A percentile compares a stretch with the other conserved stretches of the same genome.
Conservation (phyloP, 2,329 filamentous ascomycete genomes). For the Pseudocercospora vitis region DNA sequence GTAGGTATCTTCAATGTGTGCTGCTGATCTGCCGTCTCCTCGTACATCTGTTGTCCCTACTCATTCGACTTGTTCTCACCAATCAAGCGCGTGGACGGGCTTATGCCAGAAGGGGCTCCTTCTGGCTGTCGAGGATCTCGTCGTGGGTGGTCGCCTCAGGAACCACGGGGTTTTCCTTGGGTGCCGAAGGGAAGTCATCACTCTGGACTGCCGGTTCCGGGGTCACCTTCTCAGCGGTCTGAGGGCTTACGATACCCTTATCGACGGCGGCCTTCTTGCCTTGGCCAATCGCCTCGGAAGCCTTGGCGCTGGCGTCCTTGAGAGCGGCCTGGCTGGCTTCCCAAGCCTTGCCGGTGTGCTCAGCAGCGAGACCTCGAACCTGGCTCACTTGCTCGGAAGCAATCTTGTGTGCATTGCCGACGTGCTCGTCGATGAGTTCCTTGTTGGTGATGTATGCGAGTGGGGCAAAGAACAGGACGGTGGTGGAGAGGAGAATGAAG, state of each 20-base stretch:
- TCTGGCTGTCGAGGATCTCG: constrained; percentile 15
- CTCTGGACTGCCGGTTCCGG: constrained; percentile 22
- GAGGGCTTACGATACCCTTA: constrained; percentile 38
- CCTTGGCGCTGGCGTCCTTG: constrained; percentile 61
- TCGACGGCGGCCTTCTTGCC: constrained; percentile 40
- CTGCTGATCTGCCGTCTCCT: neutral
- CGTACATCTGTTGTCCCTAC: neutral
- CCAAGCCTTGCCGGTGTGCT: constrained; percentile 60
- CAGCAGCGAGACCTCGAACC: constrained; percentile 59
- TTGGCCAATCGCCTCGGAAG: constrained; percentile 55
- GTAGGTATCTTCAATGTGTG: constrained; percentile 6
- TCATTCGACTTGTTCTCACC: neutral
- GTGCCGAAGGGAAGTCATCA: constrained; percentile 27
- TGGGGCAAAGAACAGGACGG: constrained; percentile 59
- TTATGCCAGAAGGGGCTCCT: constrained; percentile 21
- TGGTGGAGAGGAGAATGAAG: constrained; percentile 57
- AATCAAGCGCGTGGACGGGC: neutral
- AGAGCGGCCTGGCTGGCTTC: constrained; percentile 60
- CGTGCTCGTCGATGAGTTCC: constrained; percentile 62
- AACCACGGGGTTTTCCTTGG: constrained; percentile 25
- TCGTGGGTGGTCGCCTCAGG: constrained; percentile 20
- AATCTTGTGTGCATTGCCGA: constrained; percentile 55
- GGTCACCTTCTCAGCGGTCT: constrained; percentile 31
- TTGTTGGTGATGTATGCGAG: constrained; percentile 66
- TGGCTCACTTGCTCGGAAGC: constrained; percentile 60